Evolutionary conservation across 495 filamentous ascomycete species (phyloP), one percentile per base, ranked within the genome.

Genomic region (Clavariopsis aquatica): DNA sequence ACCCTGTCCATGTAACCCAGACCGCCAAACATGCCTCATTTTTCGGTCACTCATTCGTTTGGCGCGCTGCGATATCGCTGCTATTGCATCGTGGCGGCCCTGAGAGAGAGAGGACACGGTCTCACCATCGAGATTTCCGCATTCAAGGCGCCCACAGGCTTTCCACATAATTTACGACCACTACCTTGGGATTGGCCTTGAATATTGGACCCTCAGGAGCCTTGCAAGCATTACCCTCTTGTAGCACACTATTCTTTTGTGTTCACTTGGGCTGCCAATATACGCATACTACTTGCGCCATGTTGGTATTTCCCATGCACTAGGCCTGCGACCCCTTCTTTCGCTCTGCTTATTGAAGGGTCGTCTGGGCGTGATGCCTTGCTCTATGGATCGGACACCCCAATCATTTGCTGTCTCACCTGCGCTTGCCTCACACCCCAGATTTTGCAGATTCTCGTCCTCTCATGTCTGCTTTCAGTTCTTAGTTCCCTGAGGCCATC

Each of bases 31-130:
- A 52, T 62, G 57, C 66, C 61, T 65, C 66, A 61, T 55, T 60
- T 69, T 61, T 55, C 56, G 51, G 52, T 60, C 46, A 19, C 52
- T 65, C 47, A 54, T 62, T 69, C 53, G 66, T 29, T 52, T 60
- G 29, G 36, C 36, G 28, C 54, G 29, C 23, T 66, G 67, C 67
- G 67, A 70, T 66, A 62, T 70, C 67, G 67, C 67, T 60, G 66
- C 49, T n/a, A 22, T 60, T 29, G 12, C 28, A 38, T 58, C 43
- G 26, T 53, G 52, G 29, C 52, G 9, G 24, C 34, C 23, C 26
- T 66, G 34, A 13, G 22, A 65, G 52, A 31, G 34, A 13, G 22
- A 65, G 52, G 38, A 62, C 59, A 54, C 22, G 22, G 57, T 60
- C 4, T 46, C 55, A 58, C 43, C 43, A 27, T 43, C 38, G 31